phyloP scores from a whole-genome alignment of 2,329 filamentous ascomycete genomes.

The Pseudopithomyces chartarum region DNA sequence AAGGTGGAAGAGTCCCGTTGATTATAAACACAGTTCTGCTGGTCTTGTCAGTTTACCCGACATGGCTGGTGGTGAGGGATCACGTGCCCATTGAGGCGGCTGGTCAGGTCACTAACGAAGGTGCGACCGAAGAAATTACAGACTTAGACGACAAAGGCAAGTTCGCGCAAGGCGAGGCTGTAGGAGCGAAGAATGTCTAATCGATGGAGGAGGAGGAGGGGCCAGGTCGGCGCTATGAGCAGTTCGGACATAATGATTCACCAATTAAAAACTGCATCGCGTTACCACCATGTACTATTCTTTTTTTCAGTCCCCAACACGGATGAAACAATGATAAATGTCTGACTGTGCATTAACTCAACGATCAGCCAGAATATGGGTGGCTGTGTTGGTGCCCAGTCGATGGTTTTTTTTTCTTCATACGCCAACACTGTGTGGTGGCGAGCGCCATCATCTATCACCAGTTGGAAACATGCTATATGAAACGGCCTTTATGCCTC shows the following conservation, averaged over 20 bases:
- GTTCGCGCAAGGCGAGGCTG: conserved; percentile 18
- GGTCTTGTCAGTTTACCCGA: conserved; percentile 31
- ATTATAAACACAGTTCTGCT: conserved; percentile 45
- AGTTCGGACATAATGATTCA: background rate
- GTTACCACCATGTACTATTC: too few species aligned
- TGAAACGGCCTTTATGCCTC: background rate
- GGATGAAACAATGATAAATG: too few species aligned
- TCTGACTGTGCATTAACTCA: too few species aligned
- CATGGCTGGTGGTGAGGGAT: conserved; percentile 36
- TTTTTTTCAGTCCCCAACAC: too few species aligned
- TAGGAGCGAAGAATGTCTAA: conserved; percentile 13
- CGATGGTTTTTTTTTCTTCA: too few species aligned
- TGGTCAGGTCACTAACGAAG: conserved; percentile 6
- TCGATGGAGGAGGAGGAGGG: background rate
- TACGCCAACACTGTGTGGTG: too few species aligned
- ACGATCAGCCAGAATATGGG: too few species aligned
- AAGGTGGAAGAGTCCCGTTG: conserved; percentile 50
- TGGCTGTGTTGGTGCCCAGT: too few species aligned
- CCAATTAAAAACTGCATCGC: too few species aligned
- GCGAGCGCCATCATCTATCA: too few species aligned
- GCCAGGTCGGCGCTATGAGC: too few species aligned
- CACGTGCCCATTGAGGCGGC: conserved; percentile 32
- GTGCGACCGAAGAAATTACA: conserved; percentile 7
- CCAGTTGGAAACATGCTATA: background rate
- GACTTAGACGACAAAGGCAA: conserved; percentile 16